Evolutionary conservation across 129 eudicot species (phyloP), one percentile per base, ranked within the genome.

Genomic region (Apium graveolens): DNA sequence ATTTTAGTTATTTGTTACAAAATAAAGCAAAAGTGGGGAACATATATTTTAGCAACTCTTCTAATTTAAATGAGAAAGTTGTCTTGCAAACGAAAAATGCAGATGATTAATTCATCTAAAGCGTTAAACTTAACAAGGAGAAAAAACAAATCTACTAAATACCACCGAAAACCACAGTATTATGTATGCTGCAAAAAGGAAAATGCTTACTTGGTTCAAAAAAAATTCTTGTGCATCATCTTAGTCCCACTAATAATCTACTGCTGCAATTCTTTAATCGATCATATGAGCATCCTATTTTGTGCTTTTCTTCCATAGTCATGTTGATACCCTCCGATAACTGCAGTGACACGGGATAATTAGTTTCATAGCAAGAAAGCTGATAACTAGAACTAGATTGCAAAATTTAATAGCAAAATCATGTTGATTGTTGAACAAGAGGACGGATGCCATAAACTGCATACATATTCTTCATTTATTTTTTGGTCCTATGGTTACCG

Each of bases 241-340:
- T 21, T 42, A 51, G 11, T 73, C 37, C 77, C 78, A 27, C 79
- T 44, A 53, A 34, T 53, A 63, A 85, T 60, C 80, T 82, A 82
- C 74, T 68, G 74, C 70, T 70, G 60, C 81, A 43, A 13, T 48
- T 83, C 81, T 84, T 87, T 53, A 93, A 74, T 48, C 39, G 79
- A 79, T 87, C 95, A 74, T 80, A 83, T 49, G 88, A 91, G 79
- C 78, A 65, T 81, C 87, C 82, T 77, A 89, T 73, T 76, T 79
- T 85, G 82, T 89, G 89, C 81, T 79, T 89, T 69, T 89, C 90
- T 86, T 89, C 84, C 16, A 89, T 76, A 37, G 81, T 83, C 87
- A 87, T 65, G 80, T 46, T 84, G 81, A 70, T 66, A 44, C 49
- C 89, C 70, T 81, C 83, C 10, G 85, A 76, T 44, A 86, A 81